Percentiles rank a stretch among this genome's conserved stretches.
These are phyloP conservation scores for Linum tenue DNA, from an alignment of 345 rosid genomes.

Conservation along the genomic window DNA sequence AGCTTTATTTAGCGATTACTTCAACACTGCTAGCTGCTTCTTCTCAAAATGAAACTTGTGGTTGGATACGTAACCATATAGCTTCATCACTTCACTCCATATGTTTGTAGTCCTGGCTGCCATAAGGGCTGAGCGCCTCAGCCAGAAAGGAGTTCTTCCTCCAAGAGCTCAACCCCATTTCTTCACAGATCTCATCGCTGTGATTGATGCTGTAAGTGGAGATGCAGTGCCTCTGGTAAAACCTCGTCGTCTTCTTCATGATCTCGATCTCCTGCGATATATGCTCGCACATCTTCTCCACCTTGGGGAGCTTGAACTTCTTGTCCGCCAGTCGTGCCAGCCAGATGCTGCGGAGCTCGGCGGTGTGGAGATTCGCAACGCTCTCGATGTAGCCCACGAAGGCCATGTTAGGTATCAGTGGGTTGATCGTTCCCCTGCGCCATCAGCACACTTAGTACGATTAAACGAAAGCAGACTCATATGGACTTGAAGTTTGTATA, in stretches of 20 bases:
- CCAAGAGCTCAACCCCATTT: constrained; percentile 68
- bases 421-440: constrained; percentile 71
- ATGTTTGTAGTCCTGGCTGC: constrained; percentile 45
- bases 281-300: constrained; percentile 56
- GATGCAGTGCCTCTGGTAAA: constrained; percentile 75
- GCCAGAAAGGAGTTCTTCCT: constrained; percentile 55
- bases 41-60: too few species aligned
- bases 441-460: too few species aligned
- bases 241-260: constrained; percentile 53
- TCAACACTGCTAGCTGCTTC: too few species aligned
- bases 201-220: constrained; percentile 86
- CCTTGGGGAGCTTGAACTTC: constrained; percentile 58
- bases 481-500: neutral
- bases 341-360: constrained; percentile 77
- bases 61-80: too few species aligned
- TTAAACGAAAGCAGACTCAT: neutral
- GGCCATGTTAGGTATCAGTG: constrained; percentile 72
- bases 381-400: constrained; percentile 76
- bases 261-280: constrained; percentile 45
- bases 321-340: constrained; percentile 41
- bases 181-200: constrained; percentile 66
- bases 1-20: too few species aligned
- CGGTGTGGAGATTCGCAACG: constrained; percentile 60
- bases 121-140: constrained; percentile 75
- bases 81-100: neutral